Evolutionary conservation across 331 rosid genomes (phyloP).

Genomic region (Acacia pycnantha): DNA sequence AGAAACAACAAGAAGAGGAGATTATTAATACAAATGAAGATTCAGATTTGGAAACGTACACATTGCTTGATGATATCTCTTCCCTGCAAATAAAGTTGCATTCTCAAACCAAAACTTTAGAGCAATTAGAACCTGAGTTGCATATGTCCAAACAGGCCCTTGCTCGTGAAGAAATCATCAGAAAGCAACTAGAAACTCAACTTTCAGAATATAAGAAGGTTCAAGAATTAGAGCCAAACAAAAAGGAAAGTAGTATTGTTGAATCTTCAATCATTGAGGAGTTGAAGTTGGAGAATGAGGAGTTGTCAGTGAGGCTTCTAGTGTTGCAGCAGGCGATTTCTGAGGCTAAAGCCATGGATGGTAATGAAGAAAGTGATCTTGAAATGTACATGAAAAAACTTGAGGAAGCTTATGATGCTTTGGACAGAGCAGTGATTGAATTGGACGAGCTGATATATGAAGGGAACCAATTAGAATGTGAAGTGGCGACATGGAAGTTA

Average conservation of each 20-base stretch:
- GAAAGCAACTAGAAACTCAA: constrained; percentile 32
- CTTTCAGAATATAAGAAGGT: neutral
- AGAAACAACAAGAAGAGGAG: constrained; percentile 31
- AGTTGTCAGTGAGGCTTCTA: constrained; percentile 55
- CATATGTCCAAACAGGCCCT: neutral
- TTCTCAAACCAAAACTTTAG: constrained; percentile 57
- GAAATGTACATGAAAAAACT: constrained; percentile 50
- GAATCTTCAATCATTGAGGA: constrained; percentile 51
- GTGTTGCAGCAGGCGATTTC: constrained; percentile 63
- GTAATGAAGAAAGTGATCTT: constrained; percentile 41
- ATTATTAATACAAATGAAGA: constrained; percentile 45
- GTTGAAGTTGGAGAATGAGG: constrained; percentile 71
- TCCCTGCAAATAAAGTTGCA: constrained; percentile 58
- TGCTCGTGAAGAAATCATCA: constrained; percentile 59
- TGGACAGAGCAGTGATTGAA: constrained; percentile 52
- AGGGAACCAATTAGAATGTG: constrained; percentile 67
- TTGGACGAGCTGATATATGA: constrained; percentile 55
- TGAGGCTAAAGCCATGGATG: constrained; percentile 42
- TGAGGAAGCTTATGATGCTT: constrained; percentile 48
- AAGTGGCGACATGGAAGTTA: constrained; percentile 66
- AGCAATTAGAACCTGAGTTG: constrained; percentile 56
- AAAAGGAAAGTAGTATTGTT: constrained; percentile 40
- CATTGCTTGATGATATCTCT: constrained; percentile 63
- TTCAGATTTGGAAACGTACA: constrained; percentile 58
- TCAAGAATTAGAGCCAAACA: constrained; percentile 60